A percentile compares a stretch with the other conserved stretches of the same genome.
phyloP scores from a whole-genome alignment of 371 early-diverging fungal species.

The Chytridium lagenaria region DNA sequence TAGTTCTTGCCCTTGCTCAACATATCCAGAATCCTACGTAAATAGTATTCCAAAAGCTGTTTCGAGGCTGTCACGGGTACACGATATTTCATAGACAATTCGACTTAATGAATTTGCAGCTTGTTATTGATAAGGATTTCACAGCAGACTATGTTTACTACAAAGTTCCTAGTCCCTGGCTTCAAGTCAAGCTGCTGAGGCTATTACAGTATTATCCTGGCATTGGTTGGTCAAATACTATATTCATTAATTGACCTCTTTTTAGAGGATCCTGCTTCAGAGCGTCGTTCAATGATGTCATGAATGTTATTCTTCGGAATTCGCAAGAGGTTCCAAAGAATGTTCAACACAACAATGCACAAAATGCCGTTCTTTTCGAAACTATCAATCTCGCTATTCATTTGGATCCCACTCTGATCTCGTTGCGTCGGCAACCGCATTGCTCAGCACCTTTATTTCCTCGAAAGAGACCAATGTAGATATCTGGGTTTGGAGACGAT shows the following conservation, averaged over 20 bases:
- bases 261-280: slow-evolving; percentile 31
- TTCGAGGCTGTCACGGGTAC: slow-evolving; percentile 77
- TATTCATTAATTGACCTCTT: slow-evolving; percentile 6
- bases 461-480: slow-evolving; percentile 95
- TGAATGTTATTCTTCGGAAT: slow-evolving; percentile 82
- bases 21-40: slow-evolving; percentile 79
- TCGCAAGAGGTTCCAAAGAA: slow-evolving; percentile 90
- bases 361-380: slow-evolving; percentile 95
- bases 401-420: slow-evolving; percentile 85
- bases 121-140: slow-evolving; percentile 86
- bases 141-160: slow-evolving; percentile 91
- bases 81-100: slow-evolving; percentile 18
- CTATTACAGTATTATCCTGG: slow-evolving; percentile 94
- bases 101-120: slow-evolving; percentile 45
- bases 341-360: slow-evolving; percentile 96
- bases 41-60: slow-evolving; percentile 80
- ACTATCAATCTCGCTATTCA: slow-evolving; percentile 95
- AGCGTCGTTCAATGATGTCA: slow-evolving; percentile 45
- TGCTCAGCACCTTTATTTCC: slow-evolving; percentile 87
- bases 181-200: slow-evolving; percentile 93
- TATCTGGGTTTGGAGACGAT: slow-evolving; percentile 96
- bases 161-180: slow-evolving; percentile 96
- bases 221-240: slow-evolving; percentile 64
- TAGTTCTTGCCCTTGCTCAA: slow-evolving; percentile 89
- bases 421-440: slow-evolving; percentile 78